A percentile compares a stretch with the other conserved stretches of the same genome.
These are phyloP conservation scores for Puccinia novopanici DNA, from an alignment of 1,284 basidiomycete genomes.

Conservation along the genomic window DNA sequence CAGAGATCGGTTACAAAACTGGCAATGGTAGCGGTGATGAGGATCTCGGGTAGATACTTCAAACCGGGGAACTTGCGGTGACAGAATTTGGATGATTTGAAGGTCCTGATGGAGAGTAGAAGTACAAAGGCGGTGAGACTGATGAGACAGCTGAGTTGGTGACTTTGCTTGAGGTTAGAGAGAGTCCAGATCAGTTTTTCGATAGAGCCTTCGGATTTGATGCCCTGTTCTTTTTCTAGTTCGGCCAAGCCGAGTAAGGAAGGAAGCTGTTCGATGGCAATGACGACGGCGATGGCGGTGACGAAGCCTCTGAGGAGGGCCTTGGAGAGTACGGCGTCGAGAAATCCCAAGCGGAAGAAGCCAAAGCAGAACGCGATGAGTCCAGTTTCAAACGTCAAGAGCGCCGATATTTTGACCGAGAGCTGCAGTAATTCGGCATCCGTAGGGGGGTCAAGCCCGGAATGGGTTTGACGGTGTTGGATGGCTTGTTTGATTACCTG, in stretches of 20 bases:
- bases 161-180: conserved; percentile 67
- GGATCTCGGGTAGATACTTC: conserved; percentile 77
- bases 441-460: conserved; percentile 64
- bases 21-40: conserved; percentile 72
- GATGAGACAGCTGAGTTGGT: conserved; percentile 71
- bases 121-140: conserved; percentile 68
- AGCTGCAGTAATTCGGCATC: conserved; percentile 64
- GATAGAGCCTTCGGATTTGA: conserved; percentile 67
- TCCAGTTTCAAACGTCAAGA: conserved; percentile 85
- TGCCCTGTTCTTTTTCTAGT: conserved; percentile 65
- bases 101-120: conserved; percentile 66
- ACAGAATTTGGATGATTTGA: conserved; percentile 65
- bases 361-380: conserved; percentile 82
- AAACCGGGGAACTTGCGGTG: conserved; percentile 76
- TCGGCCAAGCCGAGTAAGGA: conserved; percentile 68
- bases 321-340: conserved; percentile 78
- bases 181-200: conserved; percentile 78
- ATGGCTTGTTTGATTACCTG: conserved; percentile 73
- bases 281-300: conserved; percentile 67
- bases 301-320: conserved; percentile 80
- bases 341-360: conserved; percentile 83
- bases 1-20: conserved; percentile 70
- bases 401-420: conserved; percentile 64
- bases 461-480: conserved; percentile 68
- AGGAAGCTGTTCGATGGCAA: conserved; percentile 66